Evolutionary conservation across 192 early-diverging fungal genomes (phyloP).

Genomic region (Physocladia obscura): DNA sequence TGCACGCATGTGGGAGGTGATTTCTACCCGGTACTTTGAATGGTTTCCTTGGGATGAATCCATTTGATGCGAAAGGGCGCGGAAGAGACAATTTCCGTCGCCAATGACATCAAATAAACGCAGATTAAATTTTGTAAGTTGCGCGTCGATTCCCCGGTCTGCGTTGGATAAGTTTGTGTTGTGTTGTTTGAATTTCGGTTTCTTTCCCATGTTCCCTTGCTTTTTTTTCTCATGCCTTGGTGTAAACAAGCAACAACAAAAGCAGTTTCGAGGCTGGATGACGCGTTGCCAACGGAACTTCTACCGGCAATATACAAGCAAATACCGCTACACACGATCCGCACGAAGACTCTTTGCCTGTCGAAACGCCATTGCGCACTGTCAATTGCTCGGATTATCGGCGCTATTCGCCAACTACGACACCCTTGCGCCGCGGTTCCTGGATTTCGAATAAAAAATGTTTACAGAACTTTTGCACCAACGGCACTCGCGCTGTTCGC

Average conservation of each 20-base stretch:
- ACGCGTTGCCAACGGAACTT: neutral
- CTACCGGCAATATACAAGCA: neutral
- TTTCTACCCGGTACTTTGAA: conserved; percentile 6
- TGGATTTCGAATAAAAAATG: neutral
- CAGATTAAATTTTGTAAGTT: neutral
- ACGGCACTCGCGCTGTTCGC: neutral
- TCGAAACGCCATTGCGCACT: neutral
- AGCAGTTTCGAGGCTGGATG: no score
- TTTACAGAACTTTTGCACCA: neutral
- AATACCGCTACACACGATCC: neutral
- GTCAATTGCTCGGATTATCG: neutral
- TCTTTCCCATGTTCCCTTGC: no score
- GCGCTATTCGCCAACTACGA: neutral
- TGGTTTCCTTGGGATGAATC: conserved; percentile 18
- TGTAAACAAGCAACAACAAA: no score
- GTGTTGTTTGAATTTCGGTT: no score
- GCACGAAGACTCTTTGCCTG: neutral
- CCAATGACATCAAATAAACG: conserved; percentile 20
- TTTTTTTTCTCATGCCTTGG: no score
- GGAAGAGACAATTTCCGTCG: conserved; percentile 50
- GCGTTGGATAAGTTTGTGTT: no score
- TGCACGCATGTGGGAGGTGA: conserved; percentile 17
- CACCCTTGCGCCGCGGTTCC: neutral
- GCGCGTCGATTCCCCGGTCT: no score
- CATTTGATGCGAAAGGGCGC: conserved; percentile 38